A percentile compares a stretch with the other conserved stretches of the same genome.
These are phyloP conservation scores for Solanum peruvianum DNA, from an alignment of 257 asterid species.

Conservation along the genomic window DNA sequence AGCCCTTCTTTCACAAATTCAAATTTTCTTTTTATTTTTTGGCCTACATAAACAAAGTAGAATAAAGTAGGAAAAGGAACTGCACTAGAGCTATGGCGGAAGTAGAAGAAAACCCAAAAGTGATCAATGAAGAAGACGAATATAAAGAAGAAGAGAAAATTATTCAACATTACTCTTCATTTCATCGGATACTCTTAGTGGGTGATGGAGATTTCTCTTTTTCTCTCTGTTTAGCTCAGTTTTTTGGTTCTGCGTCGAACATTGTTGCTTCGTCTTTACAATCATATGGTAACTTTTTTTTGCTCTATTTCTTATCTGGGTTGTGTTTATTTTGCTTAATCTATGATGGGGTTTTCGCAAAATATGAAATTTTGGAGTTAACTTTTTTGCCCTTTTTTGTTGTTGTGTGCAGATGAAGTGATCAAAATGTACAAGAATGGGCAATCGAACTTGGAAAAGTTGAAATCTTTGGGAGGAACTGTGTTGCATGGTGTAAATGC, in stretches of 20 bases:
- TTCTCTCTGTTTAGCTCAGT: constrained; percentile 12
- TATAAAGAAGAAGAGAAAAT: constrained; percentile 2
- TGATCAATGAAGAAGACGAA: not conserved
- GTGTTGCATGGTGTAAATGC: constrained; percentile 50
- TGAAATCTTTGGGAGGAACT: constrained; percentile 30
- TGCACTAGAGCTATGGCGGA: not conserved
- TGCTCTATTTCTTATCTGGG: not conserved
- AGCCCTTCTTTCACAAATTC: not conserved
- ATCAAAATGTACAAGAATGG: constrained; percentile 41
- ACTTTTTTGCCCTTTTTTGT: not conserved
- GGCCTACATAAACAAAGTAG: not conserved
- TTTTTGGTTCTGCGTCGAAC: constrained; percentile 19
- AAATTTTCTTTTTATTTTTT: not conserved
- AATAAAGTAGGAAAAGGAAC: not conserved
- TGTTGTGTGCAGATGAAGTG: constrained; percentile 25
- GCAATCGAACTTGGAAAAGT: constrained; percentile 8
- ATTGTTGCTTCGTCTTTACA: constrained; percentile 50
- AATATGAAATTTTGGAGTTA: not conserved
- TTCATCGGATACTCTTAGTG: constrained; percentile 22
- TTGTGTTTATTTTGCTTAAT: not conserved
- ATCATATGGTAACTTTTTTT: constrained; percentile 24
- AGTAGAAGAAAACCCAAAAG: not conserved
- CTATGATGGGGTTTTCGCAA: not conserved
- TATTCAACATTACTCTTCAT: constrained; percentile 23
- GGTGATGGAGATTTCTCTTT: constrained; percentile 58